Base-by-base conservation (phyloP, 345 rosid species). In the Eucalyptus curtisii region DNA sequence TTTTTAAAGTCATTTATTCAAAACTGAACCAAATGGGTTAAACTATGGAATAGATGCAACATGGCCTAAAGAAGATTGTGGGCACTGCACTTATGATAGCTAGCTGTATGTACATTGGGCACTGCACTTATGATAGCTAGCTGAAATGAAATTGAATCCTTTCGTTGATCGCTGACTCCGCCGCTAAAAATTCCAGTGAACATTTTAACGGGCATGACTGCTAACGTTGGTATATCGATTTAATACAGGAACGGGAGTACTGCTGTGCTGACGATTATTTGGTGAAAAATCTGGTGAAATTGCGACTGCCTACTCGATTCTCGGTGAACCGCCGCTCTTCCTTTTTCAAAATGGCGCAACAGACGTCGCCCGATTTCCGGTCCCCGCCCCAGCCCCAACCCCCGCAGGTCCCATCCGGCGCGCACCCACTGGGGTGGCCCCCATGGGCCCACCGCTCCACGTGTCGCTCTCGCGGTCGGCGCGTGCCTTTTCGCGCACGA, bases 21-120 rank as follows among this genome's bases (percentile, higher is more conserved):
- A 52, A 52, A 1, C 0, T 0, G 4, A 52, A 52, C 0, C 24
- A 52, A 19, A 52, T 0, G 0, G 5, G 7, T 2, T 2, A 25
- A 57, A 52, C 0, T 52, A 52, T 57, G 64, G 7, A 57, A n/a
- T 57, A 7, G 0, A 5, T 57, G n/a, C n/a, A 12, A 13, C 33
- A 30, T 27, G 2, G 44, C 25, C 45, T 13, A 17, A 68, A 33
- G 25, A 68, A 33, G 80, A 17, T 17, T 68, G 37, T 17, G 44
- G 24, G 7, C 9, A 2, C 7, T 33, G 80, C 24, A 16, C 42
- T 33, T 68, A 33, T 33, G 20, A 68, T 8, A 2, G 42, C 10
- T 8, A 2, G 42, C 10, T 4, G 24, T 10, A 33, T 40, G 11
- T 33, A 37, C 81, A 33, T n/a, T 17, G 44, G 24, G 7, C 9